A percentile compares a stretch with the other conserved stretches of the same genome.
Evolutionary conservation across 2,329 filamentous ascomycete species (phyloP).

Genomic region (Aureobasidium pullulans): DNA sequence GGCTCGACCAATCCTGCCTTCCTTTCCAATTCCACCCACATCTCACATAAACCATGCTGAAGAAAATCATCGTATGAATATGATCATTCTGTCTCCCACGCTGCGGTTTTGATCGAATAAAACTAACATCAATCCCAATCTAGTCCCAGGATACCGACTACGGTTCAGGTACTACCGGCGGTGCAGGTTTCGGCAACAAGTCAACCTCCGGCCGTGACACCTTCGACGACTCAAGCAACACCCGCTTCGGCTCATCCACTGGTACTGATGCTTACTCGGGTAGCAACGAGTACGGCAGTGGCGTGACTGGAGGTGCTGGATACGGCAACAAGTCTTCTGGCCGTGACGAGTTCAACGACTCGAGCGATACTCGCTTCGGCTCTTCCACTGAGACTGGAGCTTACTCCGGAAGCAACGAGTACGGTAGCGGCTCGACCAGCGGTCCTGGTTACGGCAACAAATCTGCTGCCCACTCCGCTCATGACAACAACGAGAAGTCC

Average conservation of each 20-base stretch:
- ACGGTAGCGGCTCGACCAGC: not conserved
- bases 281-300: slow-evolving; percentile 8
- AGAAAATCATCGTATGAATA: not conserved
- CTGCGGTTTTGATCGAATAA: not conserved
- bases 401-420: slow-evolving; percentile 21
- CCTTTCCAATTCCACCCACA: not conserved
- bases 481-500: not conserved
- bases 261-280: too few species aligned
- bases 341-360: not conserved
- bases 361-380: slow-evolving; percentile 17
- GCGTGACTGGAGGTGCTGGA: slow-evolving; percentile 26
- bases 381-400: slow-evolving; percentile 22
- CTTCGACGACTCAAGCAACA: not conserved
- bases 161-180: slow-evolving; percentile 19
- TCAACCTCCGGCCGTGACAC: not conserved
- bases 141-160: slow-evolving; percentile 13
- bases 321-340: slow-evolving; percentile 31
- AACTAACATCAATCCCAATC: slow-evolving; percentile 18
- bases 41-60: not conserved
- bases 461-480: slow-evolving; percentile 17
- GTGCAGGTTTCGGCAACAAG: slow-evolving; percentile 25
- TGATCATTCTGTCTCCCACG: not conserved
- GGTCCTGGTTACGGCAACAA: slow-evolving; percentile 16
- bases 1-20: not conserved
- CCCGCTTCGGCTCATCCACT: slow-evolving; percentile 8